Evolutionary conservation across 257 asterid genomes (phyloP), one percentile per base, ranked within the genome.

Genomic region (Verbascum thapsus): DNA sequence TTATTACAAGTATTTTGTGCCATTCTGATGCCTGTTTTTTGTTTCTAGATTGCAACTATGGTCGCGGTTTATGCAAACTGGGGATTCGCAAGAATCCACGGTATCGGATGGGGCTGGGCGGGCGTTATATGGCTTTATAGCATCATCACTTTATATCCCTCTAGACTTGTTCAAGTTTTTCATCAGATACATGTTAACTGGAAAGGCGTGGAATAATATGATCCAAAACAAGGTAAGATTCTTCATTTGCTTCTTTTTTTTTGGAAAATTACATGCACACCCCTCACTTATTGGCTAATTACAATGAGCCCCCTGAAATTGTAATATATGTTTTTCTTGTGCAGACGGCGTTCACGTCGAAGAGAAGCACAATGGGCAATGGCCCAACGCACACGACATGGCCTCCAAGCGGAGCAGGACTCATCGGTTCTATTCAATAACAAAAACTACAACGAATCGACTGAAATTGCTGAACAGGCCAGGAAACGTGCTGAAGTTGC

Each of bases 91-190:
- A 72, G 74, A 41, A 74, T 80, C 59, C 41, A 47, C 0, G 86
- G 83, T 1, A 66, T 77, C 4, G 88, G 88, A 0, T 82, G 88
- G 88, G 88, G 88, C 3, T 82, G 88, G 88, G 85, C 85, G 1
- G 81, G 76, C 1, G 83, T 77, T 7, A 80, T 83, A 20, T 83
- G 89, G 89, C 26, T 83, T 10, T 83, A 74, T 64, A 83, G 80
- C 67, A 0, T 83, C 48, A 2, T 83, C 41, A 69, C 66, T 15
- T n/a, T 83, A 83, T 50, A 8, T 83, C 72, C 84, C 84, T 0
- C 82, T 83, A 23, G 89, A 83, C 54, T 4, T 77, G 0, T 67
- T 83, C 76, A 83, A 83, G 67, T 83, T 83, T 57, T n/a, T 69
- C 59, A 64, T 72, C 57, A 60, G 72, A 68, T 80, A 70, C 19